A percentile compares a stretch with the other conserved stretches of the same genome.
Conservation (phyloP, 176 grass and related monocot genomes). For the Carex kokanica region DNA sequence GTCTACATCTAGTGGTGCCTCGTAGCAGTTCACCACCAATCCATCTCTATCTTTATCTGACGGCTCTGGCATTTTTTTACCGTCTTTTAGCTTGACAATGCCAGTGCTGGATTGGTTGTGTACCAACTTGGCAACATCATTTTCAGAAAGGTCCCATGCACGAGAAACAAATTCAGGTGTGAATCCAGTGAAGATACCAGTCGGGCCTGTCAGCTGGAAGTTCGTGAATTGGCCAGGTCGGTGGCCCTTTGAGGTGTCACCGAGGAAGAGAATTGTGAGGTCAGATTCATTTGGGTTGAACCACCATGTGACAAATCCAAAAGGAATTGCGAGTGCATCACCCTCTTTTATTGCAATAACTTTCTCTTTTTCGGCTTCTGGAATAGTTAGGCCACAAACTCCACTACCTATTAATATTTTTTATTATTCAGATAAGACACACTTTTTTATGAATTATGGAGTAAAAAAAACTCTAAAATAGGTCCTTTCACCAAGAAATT, state of each 20-base stretch:
- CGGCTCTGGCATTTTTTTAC: slow-evolving; percentile 41
- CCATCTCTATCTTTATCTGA: slow-evolving; percentile 32
- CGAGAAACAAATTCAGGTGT: slow-evolving; percentile 62
- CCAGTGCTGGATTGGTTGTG: slow-evolving; percentile 39
- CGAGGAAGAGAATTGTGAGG: slow-evolving; percentile 63
- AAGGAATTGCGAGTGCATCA: slow-evolving; percentile 70
- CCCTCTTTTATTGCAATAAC: slow-evolving; percentile 65
- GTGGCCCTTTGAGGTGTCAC: slow-evolving; percentile 90
- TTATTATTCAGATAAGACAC: not conserved
- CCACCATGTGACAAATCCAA: slow-evolving; percentile 81
- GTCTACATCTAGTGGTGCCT: slow-evolving; percentile 72
- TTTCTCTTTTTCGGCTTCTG: slow-evolving; percentile 52
- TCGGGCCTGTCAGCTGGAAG: slow-evolving; percentile 53
- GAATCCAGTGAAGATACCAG: slow-evolving; percentile 83
- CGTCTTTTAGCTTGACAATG: slow-evolving; percentile 48
- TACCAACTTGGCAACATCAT: slow-evolving; percentile 50
- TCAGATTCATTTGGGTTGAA: slow-evolving; percentile 54
- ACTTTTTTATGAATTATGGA: not conserved
- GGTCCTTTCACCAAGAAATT: not conserved
- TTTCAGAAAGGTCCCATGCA: slow-evolving; percentile 65
- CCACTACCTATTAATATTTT: not conserved
- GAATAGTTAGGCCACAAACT: not conserved
- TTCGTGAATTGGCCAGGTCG: slow-evolving; percentile 71
- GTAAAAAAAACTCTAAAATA: not conserved
- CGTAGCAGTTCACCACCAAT: slow-evolving; percentile 66